Evolutionary conservation across 78 protist genomes (phyloP), one percentile per base, ranked within the genome.

Genomic region (Polysphondylium violaceum): DNA sequence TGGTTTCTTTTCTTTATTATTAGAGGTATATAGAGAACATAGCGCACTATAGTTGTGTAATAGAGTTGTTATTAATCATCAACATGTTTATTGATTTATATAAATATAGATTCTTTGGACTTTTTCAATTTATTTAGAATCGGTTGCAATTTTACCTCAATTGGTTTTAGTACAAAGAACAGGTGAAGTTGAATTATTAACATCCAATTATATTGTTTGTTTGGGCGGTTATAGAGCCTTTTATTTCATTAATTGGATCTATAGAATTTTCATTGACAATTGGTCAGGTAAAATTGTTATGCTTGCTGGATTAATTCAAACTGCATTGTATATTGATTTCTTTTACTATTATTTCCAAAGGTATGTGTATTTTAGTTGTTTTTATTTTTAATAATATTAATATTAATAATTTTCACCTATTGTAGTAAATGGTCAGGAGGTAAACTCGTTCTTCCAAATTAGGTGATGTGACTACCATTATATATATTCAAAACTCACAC

Each of bases 71-170:
- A 63, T 19, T 27, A 19, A 63, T 35, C 3, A 35, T 43, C 5
- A 43, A 43, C 12, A 72, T 43, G 17, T 31, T 25, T 33, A 60
- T 17, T 43, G 53, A 23, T 40, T 21, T 38, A n/a, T n/a, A 58
- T 36, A 3, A 21, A 19, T 19, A 3, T 27, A 98, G 96, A 75
- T 97, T 0, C 76, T 97, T 25, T 98, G 99, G 99, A 75, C 99
- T 17, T 97, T 98, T 75, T 92, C 97, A 35, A 94, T 98, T 71
- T 98, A 85, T 73, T 95, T 98, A 25, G 99, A 99, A 85, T 83
- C 99, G 19, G 98, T 99, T 16, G 99, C 99, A 9, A 96, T 99
- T 65, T 58, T 99, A 69, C 99, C 99, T 6, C 99, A 98, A 93
- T 74, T 98, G 41, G 90, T 94, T 59, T 67, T 97, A 59, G 67